Evolutionary conservation across 75 land plant genomes (phyloP).

Genomic region (Isoetes taiwanensis): DNA sequence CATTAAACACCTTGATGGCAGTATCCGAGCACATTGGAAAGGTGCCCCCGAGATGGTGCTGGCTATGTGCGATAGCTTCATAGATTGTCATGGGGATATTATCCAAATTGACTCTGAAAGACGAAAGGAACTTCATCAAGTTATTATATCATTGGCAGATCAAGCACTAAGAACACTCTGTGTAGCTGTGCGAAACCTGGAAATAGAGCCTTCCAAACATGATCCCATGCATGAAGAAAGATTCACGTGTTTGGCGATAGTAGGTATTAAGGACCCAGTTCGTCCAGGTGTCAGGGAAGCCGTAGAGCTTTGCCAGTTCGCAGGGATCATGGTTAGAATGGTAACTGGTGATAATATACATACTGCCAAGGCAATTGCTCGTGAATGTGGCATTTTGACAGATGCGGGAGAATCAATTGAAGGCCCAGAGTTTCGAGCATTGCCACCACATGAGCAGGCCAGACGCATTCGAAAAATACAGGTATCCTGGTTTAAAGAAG

Average conservation of each 20-base stretch:
- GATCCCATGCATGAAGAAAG: background rate
- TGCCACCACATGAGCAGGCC: background rate
- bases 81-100: background rate
- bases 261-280: background rate
- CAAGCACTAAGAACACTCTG: conserved; percentile 2
- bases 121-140: background rate
- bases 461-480: background rate
- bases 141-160: background rate
- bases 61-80: background rate
- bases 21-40: conserved; percentile 1
- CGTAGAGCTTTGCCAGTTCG: background rate
- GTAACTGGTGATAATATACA: conserved; percentile 2
- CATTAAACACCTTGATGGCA: background rate
- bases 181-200: background rate
- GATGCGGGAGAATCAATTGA: background rate
- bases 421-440: background rate
- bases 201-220: too few relatives aligned
- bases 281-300: conserved; percentile 4
- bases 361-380: background rate
- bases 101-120: background rate
- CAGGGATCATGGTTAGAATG: conserved; percentile 1
- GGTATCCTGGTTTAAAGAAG: background rate
- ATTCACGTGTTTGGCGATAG: background rate
- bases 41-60: conserved; percentile 2
- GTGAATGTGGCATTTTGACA: conserved; percentile 3